Evolutionary conservation across 1,284 basidiomycete species (phyloP), one percentile per base, ranked within the genome.

Genomic region (Ustilago sp.): DNA sequence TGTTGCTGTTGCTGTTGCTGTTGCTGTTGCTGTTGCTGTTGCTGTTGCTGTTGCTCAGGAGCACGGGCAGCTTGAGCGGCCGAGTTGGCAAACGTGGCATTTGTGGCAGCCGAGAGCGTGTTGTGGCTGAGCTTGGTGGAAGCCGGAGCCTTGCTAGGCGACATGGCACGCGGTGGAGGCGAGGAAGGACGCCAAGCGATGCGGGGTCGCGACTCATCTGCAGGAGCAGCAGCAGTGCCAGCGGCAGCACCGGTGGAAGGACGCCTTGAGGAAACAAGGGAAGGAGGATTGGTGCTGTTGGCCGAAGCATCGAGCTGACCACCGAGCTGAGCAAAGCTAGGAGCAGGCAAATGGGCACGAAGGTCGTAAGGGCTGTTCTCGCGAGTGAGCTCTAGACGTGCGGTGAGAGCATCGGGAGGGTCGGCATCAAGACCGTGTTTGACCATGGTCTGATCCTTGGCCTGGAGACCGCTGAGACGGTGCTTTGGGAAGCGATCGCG

Each of bases 391-490:
- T 80, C 72, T 28, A 81, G 68, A 50, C 73, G 65, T 4, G 69
- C 63, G 32, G 72, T 52, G 31, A 71, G 60, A 52, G 52, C 61
- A 13, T 76, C 66, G 23, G 62, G 64, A 35, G 43, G 60, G 8
- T 72, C 62, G 8, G 59, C 53, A 6, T 70, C 66, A 56, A 61
- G 48, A 43, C 76, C 77, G 54, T 82, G 81, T 65, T 77, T 81
- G 65, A 81, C 78, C 3, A 81, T 80, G 47, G 60, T 70, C 35
- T 70, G 67, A 35, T 83, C 81, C 43, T 80, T 80, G 74, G 63
- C 67, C 68, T 83, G 81, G 28, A 82, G 64, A 47, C 81, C 81
- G 61, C 80, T 76, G 51, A 83, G 71, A 48, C 81, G 68, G 28
- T 80, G 80, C 64, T 81, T 81, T 45, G 81, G 81, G 62, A 63